Evolutionary conservation across 257 asterid species (phyloP), one percentile per base, ranked within the genome.

Genomic region (Capsicum rhomboideum): DNA sequence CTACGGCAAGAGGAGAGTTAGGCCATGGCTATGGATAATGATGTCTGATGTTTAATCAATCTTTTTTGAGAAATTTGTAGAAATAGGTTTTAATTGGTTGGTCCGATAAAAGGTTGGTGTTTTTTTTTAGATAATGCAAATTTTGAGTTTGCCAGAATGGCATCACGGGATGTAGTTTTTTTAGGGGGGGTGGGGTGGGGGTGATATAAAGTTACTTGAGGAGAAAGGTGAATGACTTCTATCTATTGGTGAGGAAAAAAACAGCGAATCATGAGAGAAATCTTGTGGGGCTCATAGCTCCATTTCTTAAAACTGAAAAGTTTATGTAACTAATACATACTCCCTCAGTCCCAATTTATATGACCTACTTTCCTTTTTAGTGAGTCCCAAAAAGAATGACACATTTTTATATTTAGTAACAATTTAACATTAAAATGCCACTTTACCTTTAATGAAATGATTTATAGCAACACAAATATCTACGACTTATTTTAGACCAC

Each of bases 191-290:
- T 1, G 21, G 13, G 61, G 61, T 10, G 61, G 61, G 61, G 61
- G 1, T 17, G 55, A 50, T 13, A 0, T 12, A 13, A 13, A 11
- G 3, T 1, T 1, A 3, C 2, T 1, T 1, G 1, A 3, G 34
- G 34, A 31, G 34, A 31, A 31, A 31, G 34, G 34, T 31, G 34
- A 31, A 31, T 3, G 34, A 31, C 14, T 49, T 49, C 16, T 49
- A 16, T 49, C 16, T 16, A 49, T 49, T 49, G 42, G 42, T 37
- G 42, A 37, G 34, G 3, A 31, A 37, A 37, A 37, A 37, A 37
- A 6, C 42, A 37, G 42, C 7, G 42, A 37, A 61, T 61, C 34
- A 12, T 61, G 6, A 61, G 17, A 10, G 37, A 61, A 14, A 50
- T 46, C 11, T 44, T 74, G 14, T 42, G 7, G 52, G 34, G 34